Evolutionary conservation across 768 basidiomycete genomes (phyloP), one percentile per base, ranked within the genome.

Genomic region (Lactifluus volemus): DNA sequence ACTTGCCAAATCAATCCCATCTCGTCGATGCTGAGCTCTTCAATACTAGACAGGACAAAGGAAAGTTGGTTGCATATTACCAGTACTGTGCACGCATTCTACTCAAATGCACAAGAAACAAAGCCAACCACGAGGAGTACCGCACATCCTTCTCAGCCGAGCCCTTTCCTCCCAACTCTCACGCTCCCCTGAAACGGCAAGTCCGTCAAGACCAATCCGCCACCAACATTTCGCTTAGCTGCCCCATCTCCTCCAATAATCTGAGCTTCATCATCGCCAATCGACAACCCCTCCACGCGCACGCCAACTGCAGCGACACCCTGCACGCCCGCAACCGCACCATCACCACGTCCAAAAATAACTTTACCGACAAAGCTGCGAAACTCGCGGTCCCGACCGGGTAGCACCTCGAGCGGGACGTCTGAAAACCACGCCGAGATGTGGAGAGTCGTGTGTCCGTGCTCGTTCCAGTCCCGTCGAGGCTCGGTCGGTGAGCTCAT

Each of bases 331-430:
- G 63, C 65, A 5, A 64, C 44, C 3, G 56, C 63, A 8, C 63
- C 63, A 2, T 52, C 52, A 3, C 45, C 34, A 5, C 36, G 34
- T 0, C 59, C 53, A 38, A 64, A 66, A 8, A 66, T 58, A 39
- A 89, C 89, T 84, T 93, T 92, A 63, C 78, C 73, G 15, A 92
- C 81, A 61, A 93, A 93, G 55, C 78, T 76, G 63, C 85, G 83
- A 63, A 93, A 91, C 67, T 87, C 81, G 62, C 78, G 82, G 70
- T 90, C 80, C 47, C 90, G 79, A 6, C 90, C 89, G 0, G 89
- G 89, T 0, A 93, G 74, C 10, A 92, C 86, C 59, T 89, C 75
- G 32, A 93, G 73, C 14, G 90, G 89, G 11, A 89, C 84, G 65
- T 92, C 86, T 2, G 79, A 76, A 49, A 92, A 79, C 64, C 78